Evolutionary conservation across 768 basidiomycete genomes (phyloP).

Genomic region (Macrolepiota albuminosa): DNA sequence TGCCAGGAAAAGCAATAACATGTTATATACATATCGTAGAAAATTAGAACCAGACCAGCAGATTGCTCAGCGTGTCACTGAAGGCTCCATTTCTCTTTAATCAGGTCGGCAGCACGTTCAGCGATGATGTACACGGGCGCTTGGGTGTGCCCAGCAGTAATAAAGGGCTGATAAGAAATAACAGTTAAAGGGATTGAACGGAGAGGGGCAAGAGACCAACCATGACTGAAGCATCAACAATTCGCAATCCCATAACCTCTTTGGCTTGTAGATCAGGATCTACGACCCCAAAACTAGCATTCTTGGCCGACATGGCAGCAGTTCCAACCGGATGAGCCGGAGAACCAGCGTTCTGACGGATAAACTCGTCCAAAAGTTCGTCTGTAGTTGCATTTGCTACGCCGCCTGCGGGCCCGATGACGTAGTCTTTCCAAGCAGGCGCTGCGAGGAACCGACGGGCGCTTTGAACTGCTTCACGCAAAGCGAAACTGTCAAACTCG

Average conservation of each 20-base stretch:
- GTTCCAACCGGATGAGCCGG: background rate
- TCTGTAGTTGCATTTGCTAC: conserved; percentile 8
- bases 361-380: conserved; percentile 4
- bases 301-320: conserved; percentile 1
- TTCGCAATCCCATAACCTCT: background rate
- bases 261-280: background rate
- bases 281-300: background rate
- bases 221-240: background rate
- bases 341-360: conserved; percentile 3
- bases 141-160: conserved; percentile 18
- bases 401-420: conserved; percentile 7
- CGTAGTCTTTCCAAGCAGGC: conserved; percentile 8
- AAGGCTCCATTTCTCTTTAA: background rate
- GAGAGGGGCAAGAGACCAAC: background rate
- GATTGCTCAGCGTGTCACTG: background rate
- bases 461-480: conserved; percentile 19
- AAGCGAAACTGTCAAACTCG: conserved; percentile 19
- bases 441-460: conserved; percentile 3
- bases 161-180: background rate
- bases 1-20: background rate
- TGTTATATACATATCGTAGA: background rate
- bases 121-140: conserved; percentile 19
- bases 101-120: conserved; percentile 22
- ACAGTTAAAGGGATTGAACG: background rate
- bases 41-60: background rate